Percentiles rank a stretch among this genome's conserved stretches.
Conservation (phyloP, 208 protist species). For the Wallacemonas sp. region DNA sequence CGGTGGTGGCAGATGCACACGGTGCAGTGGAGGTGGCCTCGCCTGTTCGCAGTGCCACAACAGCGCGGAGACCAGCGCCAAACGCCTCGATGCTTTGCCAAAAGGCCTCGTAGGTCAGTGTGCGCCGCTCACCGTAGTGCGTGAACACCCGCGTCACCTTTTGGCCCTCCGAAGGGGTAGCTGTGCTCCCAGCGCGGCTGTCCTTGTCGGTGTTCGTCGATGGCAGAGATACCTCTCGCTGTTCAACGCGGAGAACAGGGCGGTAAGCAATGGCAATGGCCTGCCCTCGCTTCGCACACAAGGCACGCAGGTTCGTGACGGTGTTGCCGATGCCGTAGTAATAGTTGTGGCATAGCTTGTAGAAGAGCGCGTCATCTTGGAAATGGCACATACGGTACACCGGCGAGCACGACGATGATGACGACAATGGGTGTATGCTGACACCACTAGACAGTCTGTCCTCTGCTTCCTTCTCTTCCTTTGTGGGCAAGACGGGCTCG, state of each 20-base stretch:
- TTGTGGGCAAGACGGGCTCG: neutral
- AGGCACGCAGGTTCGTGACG: conserved; percentile 6
- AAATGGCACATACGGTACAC: conserved; percentile 11
- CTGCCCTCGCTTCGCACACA: conserved; percentile 6
- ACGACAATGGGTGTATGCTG: neutral
- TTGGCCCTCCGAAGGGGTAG: too few relatives aligned
- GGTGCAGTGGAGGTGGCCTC: neutral
- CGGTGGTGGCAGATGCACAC: too few relatives aligned
- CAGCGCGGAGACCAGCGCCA: conserved; percentile 20
- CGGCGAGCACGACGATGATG: neutral
- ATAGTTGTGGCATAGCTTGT: conserved; percentile 10
- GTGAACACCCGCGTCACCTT: conserved; percentile 12
- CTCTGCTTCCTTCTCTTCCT: neutral
- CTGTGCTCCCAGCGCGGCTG: too few relatives aligned
- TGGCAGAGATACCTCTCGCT: neutral
- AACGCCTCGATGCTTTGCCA: conserved; percentile 32
- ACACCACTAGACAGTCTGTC: too few relatives aligned
- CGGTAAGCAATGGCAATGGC: conserved; percentile 11
- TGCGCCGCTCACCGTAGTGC: conserved; percentile 20
- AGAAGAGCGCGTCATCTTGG: conserved; percentile 8
- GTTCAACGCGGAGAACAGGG: neutral
- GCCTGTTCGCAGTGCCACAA: neutral
- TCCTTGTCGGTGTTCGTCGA: too few relatives aligned
- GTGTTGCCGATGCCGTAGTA: conserved; percentile 16
- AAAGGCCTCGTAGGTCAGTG: conserved; percentile 25